Conservation (phyloP, 176 grass and related monocot genomes). For the Phragmites australis region DNA sequence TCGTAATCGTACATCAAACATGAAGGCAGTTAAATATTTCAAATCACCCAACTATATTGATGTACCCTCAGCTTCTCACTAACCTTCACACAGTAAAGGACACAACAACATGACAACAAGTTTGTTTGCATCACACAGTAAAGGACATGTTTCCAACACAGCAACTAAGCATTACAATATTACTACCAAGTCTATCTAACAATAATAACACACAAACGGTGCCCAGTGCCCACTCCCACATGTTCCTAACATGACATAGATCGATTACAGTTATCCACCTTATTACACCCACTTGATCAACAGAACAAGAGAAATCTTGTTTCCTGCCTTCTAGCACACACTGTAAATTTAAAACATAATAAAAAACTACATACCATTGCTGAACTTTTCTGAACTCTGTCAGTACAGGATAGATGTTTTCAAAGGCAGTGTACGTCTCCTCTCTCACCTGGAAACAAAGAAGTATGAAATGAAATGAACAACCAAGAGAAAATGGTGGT, state of each 20-base stretch:
- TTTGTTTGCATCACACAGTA: neutral
- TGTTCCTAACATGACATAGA: neutral
- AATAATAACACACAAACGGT: neutral
- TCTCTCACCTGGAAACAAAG: slow-evolving; percentile 73
- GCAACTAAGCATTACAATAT: neutral
- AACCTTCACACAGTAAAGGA: neutral
- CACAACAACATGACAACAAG: neutral
- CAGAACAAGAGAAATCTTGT: neutral
- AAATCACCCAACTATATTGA: neutral
- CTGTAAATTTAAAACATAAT: neutral
- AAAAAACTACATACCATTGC: slow-evolving; percentile 59
- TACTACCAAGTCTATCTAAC: neutral
- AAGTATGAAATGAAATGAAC: neutral
- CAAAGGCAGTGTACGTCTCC: slow-evolving; percentile 93
- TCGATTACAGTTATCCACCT: neutral
- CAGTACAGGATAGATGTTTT: slow-evolving; percentile 95
- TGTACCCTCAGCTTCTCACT: neutral
- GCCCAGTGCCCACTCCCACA: neutral
- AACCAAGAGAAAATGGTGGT: neutral
- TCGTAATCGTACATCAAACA: neutral
- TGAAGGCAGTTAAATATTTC: neutral
- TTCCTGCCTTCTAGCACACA: neutral
- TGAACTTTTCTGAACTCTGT: slow-evolving; percentile 89
- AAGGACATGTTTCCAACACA: neutral
- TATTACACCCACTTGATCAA: slow-evolving; percentile 3